Conservation (phyloP, 1,284 basidiomycete species). For the Lignosus rhinocerotis region DNA sequence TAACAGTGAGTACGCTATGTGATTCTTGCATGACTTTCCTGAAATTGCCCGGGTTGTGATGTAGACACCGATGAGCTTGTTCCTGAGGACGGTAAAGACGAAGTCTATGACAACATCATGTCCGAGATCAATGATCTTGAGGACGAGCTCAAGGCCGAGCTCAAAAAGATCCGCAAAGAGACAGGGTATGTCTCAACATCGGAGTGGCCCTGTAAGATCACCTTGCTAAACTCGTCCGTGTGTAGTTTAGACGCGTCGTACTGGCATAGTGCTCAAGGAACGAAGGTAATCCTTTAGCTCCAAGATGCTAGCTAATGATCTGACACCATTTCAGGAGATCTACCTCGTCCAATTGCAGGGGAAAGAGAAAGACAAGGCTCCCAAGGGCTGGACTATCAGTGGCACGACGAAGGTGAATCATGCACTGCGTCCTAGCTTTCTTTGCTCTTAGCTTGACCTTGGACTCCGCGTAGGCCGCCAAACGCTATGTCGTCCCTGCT, state of each 20-base stretch:
- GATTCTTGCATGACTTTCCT: background rate
- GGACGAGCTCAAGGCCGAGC: conserved; percentile 62
- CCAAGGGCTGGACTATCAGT: conserved; percentile 83
- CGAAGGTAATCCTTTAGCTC: conserved; percentile 52
- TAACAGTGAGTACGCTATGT: conserved; percentile 48
- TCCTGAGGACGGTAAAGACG: conserved; percentile 82
- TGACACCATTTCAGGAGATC: conserved; percentile 62
- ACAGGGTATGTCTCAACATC: conserved; percentile 44
- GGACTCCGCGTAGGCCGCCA: conserved; percentile 51
- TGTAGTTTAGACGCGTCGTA: conserved; percentile 59
- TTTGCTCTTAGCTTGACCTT: background rate
- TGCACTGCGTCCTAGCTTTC: background rate
- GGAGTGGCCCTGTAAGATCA: background rate
- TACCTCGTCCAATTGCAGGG: conserved; percentile 77
- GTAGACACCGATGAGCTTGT: conserved; percentile 66
- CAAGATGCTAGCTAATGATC: background rate
- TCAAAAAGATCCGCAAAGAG: conserved; percentile 62
- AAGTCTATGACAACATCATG: conserved; percentile 77
- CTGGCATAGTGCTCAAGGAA: conserved; percentile 85
- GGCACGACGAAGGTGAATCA: conserved; percentile 74
- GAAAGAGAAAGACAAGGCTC: conserved; percentile 59
- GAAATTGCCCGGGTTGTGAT: background rate
- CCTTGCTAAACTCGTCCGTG: background rate
- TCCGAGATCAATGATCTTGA: conserved; percentile 72
- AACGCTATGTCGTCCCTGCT: conserved; percentile 77